Evolutionary conservation across 129 eudicot genomes (phyloP), one percentile per base, ranked within the genome.

Genomic region (Logfia minima): DNA sequence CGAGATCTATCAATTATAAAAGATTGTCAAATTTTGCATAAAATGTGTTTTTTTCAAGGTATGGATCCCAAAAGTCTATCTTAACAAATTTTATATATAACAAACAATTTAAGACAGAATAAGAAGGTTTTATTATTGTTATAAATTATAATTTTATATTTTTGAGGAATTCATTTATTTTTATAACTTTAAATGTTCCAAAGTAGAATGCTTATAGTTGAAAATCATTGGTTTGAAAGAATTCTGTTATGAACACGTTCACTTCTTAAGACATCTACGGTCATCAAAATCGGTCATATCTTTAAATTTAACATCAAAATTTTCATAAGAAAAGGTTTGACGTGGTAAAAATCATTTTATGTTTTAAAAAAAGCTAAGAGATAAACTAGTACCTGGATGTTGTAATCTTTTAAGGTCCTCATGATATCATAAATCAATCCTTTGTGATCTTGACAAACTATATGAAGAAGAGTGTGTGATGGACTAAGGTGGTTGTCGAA

Each of bases 341-440:
- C 22, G 28, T 59, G 13, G 65, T 11, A 7, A 22, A 59, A 22
- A 6, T 59, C 16, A 3, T 17, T 26, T 32, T 26, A 39, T 39
- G 34, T 26, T 26, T 26, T 16, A 26, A 26, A 24, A 61, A 16
- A 16, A 31, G 34, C 70, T 7, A 31, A 37, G 3, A 41, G 48
- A 41, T 41, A 9, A 41, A 41, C 48, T 9, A 41, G 48, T 52
- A 85, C 88, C 88, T 85, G 86, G 60, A 85, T 82, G 65, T 85
- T 85, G 82, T 82, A 85, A 43, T 82, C 86, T 71, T 85, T 85
- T 67, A 82, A 60, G 70, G 86, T 85, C 6, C 86, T 77, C 89
- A 85, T 82, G 82, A 82, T 85, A 71, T 82, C 86, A 28, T 82
- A 85, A 58, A 83, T 65, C 74, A 82, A 79, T 60, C 89, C 89